Evolutionary conservation across 768 basidiomycete genomes (phyloP).

Genomic region (Wakefieldia striispora): DNA sequence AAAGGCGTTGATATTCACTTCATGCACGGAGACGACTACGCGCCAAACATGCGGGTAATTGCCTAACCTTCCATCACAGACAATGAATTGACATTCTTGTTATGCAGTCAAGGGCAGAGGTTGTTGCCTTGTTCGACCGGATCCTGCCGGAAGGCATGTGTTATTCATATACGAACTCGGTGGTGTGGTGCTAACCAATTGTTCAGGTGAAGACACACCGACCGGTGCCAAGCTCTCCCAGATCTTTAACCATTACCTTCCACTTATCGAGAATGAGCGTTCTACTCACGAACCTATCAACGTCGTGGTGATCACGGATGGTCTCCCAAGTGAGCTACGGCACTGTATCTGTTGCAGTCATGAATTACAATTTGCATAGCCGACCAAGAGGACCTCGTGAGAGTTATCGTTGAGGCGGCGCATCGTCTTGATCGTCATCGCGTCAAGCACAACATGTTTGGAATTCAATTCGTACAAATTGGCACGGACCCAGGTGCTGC

Average conservation of each 20-base stretch:
- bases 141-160: constrained; percentile 22
- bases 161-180: not conserved
- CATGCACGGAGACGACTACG: constrained; percentile 36
- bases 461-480: constrained; percentile 48
- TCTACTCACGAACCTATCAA: constrained; percentile 35
- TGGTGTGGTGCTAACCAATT: not conserved
- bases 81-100: not conserved
- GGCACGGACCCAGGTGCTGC: constrained; percentile 38
- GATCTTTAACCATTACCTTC: constrained; percentile 38
- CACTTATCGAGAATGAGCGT: constrained; percentile 26
- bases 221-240: constrained; percentile 37
- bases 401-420: constrained; percentile 36
- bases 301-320: constrained; percentile 38
- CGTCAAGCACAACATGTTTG: constrained; percentile 37
- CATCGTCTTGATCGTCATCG: constrained; percentile 38
- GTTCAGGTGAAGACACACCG: constrained; percentile 35
- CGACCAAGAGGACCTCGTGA: constrained; percentile 26
- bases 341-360: not conserved
- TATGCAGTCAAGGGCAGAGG: constrained; percentile 21
- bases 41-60: constrained; percentile 24
- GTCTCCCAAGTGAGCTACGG: constrained; percentile 37
- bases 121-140: constrained; percentile 25
- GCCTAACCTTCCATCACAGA: not conserved
- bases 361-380: constrained; percentile 13
- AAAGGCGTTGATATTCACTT: constrained; percentile 44